Evolutionary conservation across 441 rosid species (phyloP).

Genomic region (Jatropha multifida): DNA sequence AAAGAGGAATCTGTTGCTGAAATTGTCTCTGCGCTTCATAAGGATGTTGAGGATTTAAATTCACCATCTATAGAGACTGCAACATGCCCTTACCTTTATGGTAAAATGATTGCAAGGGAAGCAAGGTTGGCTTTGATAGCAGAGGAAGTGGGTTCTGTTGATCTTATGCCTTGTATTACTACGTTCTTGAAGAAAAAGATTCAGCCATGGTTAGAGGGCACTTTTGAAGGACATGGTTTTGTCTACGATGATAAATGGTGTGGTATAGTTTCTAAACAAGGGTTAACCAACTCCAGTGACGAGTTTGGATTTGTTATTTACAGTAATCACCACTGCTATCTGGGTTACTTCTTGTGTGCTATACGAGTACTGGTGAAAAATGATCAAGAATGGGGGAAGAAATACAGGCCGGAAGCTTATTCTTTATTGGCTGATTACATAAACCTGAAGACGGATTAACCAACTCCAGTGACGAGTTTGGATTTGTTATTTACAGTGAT

Average conservation of each 20-base stretch:
- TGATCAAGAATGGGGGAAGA: conserved; percentile 81
- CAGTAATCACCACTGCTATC: conserved; percentile 76
- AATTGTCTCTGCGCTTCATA: conserved; percentile 59
- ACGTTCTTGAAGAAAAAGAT: conserved; percentile 67
- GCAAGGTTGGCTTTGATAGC: conserved; percentile 89
- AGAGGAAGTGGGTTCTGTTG: conserved; percentile 61
- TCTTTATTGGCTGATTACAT: conserved; percentile 77
- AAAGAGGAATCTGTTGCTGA: conserved; percentile 48
- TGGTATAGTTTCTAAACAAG: conserved; percentile 77
- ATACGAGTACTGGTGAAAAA: conserved; percentile 76
- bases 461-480: conserved; percentile 77
- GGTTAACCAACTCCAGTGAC: conserved; percentile 49
- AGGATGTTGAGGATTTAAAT: conserved; percentile 61
- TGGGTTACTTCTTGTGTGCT: conserved; percentile 85
- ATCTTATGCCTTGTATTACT: conserved; percentile 58
- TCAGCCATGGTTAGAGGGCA: conserved; percentile 88
- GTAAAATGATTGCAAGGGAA: conserved; percentile 79
- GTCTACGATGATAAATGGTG: conserved; percentile 83
- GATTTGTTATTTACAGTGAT: conserved; percentile 73
- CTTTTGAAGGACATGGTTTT: conserved; percentile 70
- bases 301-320: conserved; percentile 85
- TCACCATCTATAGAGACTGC: conserved; percentile 50
- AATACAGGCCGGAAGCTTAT: conserved; percentile 77
- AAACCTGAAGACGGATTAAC: conserved; percentile 52
- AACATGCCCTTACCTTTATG: conserved; percentile 65